A percentile compares a stretch with the other conserved stretches of the same genome.
These are phyloP conservation scores for Citrullus colocynthis DNA, from an alignment of 306 rosid species.

Conservation along the genomic window DNA sequence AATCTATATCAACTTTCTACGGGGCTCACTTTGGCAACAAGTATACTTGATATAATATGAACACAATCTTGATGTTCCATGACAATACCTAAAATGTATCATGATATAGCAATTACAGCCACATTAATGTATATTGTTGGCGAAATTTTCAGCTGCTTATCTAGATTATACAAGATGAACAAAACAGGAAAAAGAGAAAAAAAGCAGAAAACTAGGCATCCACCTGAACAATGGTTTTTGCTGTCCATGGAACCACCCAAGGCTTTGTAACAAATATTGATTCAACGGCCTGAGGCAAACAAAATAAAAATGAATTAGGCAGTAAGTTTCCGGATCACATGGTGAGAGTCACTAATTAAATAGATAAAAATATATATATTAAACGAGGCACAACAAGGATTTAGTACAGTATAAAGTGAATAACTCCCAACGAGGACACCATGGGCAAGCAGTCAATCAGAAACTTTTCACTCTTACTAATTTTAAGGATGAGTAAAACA, in stretches of 20 bases:
- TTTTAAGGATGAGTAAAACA: not conserved
- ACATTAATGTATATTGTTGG: not conserved
- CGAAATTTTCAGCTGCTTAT: not conserved
- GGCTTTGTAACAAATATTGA: not conserved
- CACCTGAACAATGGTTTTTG: slow-evolving; percentile 76
- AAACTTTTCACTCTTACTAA: not conserved
- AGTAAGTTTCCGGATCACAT: not conserved
- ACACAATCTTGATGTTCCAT: not conserved
- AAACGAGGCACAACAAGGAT: not conserved
- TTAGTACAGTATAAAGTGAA: not conserved
- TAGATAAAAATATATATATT: not conserved
- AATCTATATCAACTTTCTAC: not conserved
- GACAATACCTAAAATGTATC: not conserved
- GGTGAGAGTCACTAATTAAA: not conserved
- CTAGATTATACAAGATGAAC: not conserved
- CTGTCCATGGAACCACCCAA: slow-evolving; percentile 94
- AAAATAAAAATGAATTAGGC: not conserved
- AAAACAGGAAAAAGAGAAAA: not conserved
- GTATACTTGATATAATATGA: not conserved
- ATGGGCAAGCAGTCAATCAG: not conserved
- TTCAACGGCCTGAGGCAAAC: not conserved
- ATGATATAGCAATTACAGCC: not conserved
- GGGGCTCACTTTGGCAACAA: not conserved
- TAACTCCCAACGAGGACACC: not conserved
- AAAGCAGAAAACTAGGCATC: slow-evolving; percentile 2